Conservation (phyloP, 2,329 filamentous ascomycete genomes). For the Penicillium sp. region DNA sequence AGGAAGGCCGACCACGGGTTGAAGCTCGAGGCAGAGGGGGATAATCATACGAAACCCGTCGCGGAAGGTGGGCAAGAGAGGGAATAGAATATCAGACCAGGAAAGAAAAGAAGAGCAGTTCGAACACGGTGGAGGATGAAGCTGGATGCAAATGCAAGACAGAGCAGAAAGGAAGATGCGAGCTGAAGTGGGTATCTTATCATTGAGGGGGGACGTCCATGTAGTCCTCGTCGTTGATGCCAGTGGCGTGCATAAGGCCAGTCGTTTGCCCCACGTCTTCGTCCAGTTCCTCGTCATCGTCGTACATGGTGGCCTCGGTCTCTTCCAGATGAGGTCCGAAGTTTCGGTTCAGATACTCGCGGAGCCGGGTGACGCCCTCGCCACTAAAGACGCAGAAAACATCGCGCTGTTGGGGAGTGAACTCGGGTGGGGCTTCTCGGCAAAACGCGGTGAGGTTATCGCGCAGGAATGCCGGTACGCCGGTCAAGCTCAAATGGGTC, state of each 20-base stretch:
- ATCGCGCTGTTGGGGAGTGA: conserved; percentile 88
- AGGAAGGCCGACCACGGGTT: conserved; percentile 5
- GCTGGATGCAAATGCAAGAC: not conserved
- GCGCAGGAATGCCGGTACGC: conserved; percentile 81
- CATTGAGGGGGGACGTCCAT: conserved; percentile 34
- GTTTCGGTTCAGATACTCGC: conserved; percentile 64
- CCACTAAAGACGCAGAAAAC: conserved; percentile 98
- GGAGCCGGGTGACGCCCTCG: conserved; percentile 68
- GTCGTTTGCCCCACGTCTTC: conserved; percentile 40
- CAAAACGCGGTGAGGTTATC: conserved; percentile 82
- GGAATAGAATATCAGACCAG: not conserved
- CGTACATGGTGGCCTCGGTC: conserved; percentile 40
- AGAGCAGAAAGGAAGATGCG: conserved; percentile 1
- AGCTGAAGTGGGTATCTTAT: conserved; percentile 27
- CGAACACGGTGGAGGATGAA: not conserved
- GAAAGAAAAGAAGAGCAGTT: conserved; percentile 9
- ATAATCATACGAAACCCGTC: no score
- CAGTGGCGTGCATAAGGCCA: conserved; percentile 38
- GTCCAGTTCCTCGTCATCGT: conserved; percentile 40
- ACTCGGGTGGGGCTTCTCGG: conserved; percentile 79
- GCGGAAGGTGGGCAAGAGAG: no score
- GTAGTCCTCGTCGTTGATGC: conserved; percentile 39
- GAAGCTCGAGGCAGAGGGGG: no score
- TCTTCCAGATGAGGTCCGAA: conserved; percentile 27
- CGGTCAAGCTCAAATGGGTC: conserved; percentile 90